These are phyloP conservation scores for Phytophthora idaei DNA, from an alignment of 352 stramenopile species.

Conservation along the genomic window DNA sequence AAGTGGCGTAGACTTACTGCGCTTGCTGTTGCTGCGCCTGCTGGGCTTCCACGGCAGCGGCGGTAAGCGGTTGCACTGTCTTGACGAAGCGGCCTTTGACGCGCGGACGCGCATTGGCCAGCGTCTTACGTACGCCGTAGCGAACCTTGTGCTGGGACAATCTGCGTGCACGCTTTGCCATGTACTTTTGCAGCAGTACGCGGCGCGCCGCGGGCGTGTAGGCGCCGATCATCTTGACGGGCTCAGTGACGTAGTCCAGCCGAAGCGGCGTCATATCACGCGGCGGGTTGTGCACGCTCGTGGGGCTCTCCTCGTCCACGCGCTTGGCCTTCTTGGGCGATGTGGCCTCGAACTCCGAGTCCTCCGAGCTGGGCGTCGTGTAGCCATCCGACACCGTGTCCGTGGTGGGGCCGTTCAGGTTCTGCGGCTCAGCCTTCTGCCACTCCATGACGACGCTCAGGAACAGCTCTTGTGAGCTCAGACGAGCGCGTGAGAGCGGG, in stretches of 20 bases:
- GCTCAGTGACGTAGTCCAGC: constrained; percentile 42
- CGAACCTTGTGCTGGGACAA: constrained; percentile 78
- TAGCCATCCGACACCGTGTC: constrained; percentile 23
- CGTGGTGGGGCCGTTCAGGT: constrained; percentile 14
- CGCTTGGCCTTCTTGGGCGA: constrained; percentile 26
- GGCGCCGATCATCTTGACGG: constrained; percentile 68
- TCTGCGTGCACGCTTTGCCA: constrained; percentile 74
- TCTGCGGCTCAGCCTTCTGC: constrained; percentile 35
- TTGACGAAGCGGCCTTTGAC: constrained; percentile 88
- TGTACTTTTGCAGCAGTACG: constrained; percentile 78
- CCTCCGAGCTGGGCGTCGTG: constrained; percentile 26
- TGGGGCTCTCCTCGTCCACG: constrained; percentile 65
- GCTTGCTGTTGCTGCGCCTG: constrained; percentile 8
- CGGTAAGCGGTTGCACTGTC: constrained; percentile 79
- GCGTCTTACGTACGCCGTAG: constrained; percentile 82
- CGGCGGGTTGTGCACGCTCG: constrained; percentile 58
- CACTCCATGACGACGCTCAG: constrained; percentile 84
- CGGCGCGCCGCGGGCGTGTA: constrained; percentile 71
- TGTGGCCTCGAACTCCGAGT: constrained; percentile 38
- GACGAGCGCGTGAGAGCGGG: constrained; percentile 37
- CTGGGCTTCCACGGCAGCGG: constrained; percentile 55
- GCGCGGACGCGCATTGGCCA: constrained; percentile 75
- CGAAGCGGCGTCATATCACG: constrained; percentile 46
- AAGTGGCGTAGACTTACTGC: constrained; percentile 1
- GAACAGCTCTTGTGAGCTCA: constrained; percentile 83